phyloP scores from a whole-genome alignment of 1,284 basidiomycete genomes.

The Sutorius eximius region DNA sequence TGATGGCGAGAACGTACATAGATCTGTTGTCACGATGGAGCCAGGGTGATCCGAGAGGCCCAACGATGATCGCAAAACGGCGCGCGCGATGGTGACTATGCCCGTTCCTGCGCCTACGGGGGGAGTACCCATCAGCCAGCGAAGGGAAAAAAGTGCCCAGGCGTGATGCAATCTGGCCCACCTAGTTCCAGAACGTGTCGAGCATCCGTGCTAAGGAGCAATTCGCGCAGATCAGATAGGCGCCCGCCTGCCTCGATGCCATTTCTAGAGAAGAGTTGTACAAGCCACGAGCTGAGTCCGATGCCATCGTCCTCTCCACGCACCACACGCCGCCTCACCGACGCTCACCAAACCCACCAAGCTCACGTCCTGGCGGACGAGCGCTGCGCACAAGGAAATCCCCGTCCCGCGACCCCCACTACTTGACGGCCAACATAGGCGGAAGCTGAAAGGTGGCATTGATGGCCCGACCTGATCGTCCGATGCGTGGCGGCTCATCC shows the following conservation, averaged over 20 bases:
- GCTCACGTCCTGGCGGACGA: constrained; percentile 67
- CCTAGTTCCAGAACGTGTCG: constrained; percentile 67
- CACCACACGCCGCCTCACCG: constrained; percentile 17
- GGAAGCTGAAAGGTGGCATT: too few relatives aligned
- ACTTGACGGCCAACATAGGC: constrained; percentile 24
- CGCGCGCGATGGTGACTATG: constrained; percentile 70
- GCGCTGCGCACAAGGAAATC: constrained; percentile 72
- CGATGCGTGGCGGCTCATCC: constrained; percentile 59
- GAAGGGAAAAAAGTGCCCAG: neutral
- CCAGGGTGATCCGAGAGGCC: constrained; percentile 31
- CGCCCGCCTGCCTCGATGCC: neutral
- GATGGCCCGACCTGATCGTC: constrained; percentile 39
- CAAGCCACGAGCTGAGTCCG: constrained; percentile 75
- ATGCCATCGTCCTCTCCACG: constrained; percentile 80
- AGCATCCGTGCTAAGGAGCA: constrained; percentile 41
- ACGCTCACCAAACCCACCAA: constrained; percentile 48
- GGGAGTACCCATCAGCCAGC: neutral
- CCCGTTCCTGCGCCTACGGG: constrained; percentile 77
- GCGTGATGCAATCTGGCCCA: constrained; percentile 25
- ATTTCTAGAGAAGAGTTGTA: constrained; percentile 32
- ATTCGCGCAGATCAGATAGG: constrained; percentile 26
- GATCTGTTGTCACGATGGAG: constrained; percentile 67
- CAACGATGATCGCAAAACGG: constrained; percentile 46
- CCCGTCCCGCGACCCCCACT: constrained; percentile 59
- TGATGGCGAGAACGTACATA: constrained; percentile 48